Evolutionary conservation across 768 basidiomycete genomes (phyloP), one percentile per base, ranked within the genome.

Genomic region (Chiua virens): DNA sequence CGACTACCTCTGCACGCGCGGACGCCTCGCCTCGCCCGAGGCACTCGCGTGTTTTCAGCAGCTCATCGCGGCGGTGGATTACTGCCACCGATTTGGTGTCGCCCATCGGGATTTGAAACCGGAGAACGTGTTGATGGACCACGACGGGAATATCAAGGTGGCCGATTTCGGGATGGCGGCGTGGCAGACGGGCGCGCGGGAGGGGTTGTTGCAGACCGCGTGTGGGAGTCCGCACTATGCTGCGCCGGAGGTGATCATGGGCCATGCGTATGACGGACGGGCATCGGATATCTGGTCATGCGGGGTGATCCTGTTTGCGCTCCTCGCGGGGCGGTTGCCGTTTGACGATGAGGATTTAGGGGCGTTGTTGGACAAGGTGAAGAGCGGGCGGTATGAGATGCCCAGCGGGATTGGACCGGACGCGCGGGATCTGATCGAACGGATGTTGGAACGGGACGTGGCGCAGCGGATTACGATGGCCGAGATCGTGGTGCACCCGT

Each of bases 161-260:
- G 93, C 91, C 3, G 95, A 98, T 71, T 95, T 97, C 65, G 94
- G 95, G n/a, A 94, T 97, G 90, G 93, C 94, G 4, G 89, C 89
- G 30, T 94, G 90, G 87, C 89, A 93, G 69, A 77, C 73, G 22
- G 80, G 81, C 53, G 76, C 78, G 44, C 76, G 72, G 13, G 75
- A 78, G 36, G 72, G 76, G 15, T 66, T 85, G 66, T 77, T 97
- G 44, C 79, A 80, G 60, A 97, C 94, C 0, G 87, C 89, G 21
- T 97, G 95, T 58, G 95, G 95, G 27, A 92, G 89, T 58, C 94
- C 94, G 49, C 95, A 97, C 67, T 97, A 98, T 53, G 93, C 93
- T 17, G 89, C 90, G 13, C 94, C 95, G 1, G 95, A 98, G 72
- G 85, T 98, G 50, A 81, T 96, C 55, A 78, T 81, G 67, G 92